Base-by-base conservation (phyloP, 768 basidiomycete species). In the Leccinum arenicola region DNA sequence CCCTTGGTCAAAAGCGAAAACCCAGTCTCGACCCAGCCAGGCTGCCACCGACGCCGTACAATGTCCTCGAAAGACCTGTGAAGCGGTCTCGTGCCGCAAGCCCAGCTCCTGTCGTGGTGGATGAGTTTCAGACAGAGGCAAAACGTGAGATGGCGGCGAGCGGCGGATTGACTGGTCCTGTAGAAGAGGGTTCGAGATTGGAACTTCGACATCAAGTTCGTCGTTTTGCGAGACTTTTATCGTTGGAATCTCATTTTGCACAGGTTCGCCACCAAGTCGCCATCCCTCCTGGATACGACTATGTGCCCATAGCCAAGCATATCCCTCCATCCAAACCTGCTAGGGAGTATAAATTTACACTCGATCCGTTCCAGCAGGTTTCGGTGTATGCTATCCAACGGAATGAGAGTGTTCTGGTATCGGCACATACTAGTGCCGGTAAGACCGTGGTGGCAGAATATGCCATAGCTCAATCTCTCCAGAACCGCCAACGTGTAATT, bases 401-500 rank as follows among this genome's bases (percentile, higher is more conserved):
- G 40, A 96, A 97, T 71, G 97, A 99, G 77, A 94, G 91, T 68
- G 96, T 98, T 5, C 80, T 99, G 53, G 97, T 99, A 15, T 98
- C 96, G 23, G 97, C 97, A 0, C 97, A 99, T 78, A 99, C 97
- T 6, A 95, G 93, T 75, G 97, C 97, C 36, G 97, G 97, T 69
- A 99, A 99, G 77, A 99, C 97, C 2, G 97, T 98, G 62, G 97
- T 99, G 61, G 97, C 97, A 50, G 97, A 99, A 79, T 99, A 98
- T 75, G 97, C 97, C 50, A 98, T 99, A 70, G 97, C 97, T 0
- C 93, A 94, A 73, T 95, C 92, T 81, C 78, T 99, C 67, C 87
- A 87, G 74, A 88, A 90, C 69, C 94, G 93, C 70, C 92, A 97
- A 76, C 83, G 97, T 73, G 96, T 98, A 66, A 97, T 98, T 61